Conservation (phyloP, 345 rosid species). For the Isatis tinctoria region DNA sequence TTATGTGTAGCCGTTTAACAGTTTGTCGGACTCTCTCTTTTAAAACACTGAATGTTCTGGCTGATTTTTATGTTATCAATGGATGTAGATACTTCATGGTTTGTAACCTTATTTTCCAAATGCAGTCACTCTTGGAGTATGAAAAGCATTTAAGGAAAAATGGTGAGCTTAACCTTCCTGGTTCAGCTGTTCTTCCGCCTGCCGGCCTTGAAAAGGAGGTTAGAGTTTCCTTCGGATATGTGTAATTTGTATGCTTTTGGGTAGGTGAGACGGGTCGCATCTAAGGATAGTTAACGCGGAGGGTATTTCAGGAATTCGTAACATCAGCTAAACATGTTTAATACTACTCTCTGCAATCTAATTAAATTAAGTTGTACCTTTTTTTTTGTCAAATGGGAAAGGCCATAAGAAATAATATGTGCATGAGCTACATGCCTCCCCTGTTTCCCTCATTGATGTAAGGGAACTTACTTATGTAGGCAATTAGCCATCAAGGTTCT, state of each 20-base stretch:
- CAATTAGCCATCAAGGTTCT: slow-evolving; percentile 50
- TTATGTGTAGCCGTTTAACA: background rate
- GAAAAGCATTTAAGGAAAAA: slow-evolving; percentile 63
- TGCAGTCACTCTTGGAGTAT: slow-evolving; percentile 83
- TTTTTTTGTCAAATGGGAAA: slow-evolving; percentile 7
- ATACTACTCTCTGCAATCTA: background rate
- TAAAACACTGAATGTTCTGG: background rate
- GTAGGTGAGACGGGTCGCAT: background rate
- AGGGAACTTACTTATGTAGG: slow-evolving; percentile 30
- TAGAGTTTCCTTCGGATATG: background rate
- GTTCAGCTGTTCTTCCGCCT: slow-evolving; percentile 48
- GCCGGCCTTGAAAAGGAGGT: slow-evolving; percentile 73
- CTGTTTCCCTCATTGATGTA: slow-evolving; percentile 9
- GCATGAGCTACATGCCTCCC: background rate
- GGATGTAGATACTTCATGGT: background rate
- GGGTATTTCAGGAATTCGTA: background rate
- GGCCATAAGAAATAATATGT: background rate
- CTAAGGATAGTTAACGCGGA: background rate
- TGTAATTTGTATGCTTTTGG: background rate
- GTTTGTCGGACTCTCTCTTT: background rate
- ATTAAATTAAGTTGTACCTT: background rate
- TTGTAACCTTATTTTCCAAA: slow-evolving; percentile 17
- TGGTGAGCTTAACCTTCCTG: slow-evolving; percentile 76
- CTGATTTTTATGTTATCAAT: background rate
- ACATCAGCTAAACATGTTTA: background rate